Evolutionary conservation across 345 rosid species (phyloP), one percentile per base, ranked within the genome.

Genomic region (Eutrema heterophyllum): DNA sequence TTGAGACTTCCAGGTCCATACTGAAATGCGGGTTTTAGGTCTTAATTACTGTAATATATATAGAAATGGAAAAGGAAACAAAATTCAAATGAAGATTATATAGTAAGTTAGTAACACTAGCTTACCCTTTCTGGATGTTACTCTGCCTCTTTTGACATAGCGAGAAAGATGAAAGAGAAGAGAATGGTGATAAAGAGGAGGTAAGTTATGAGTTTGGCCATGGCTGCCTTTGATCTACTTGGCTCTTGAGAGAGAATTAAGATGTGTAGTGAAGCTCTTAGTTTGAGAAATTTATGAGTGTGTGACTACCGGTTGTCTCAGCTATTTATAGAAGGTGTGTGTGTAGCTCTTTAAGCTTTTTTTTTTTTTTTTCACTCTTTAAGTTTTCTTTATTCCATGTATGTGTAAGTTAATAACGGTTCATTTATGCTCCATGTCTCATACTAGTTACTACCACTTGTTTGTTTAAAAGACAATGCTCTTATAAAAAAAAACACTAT

Each of bases 1-100:
- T 82, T 78, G 54, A 84, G 77, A 64, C 84, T 85, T 60, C 86
- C 84, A 2, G 82, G 58, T 72, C 86, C 89, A 53, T 79, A 85
- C 84, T 84, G 9, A 50, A 67, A 67, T 2, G 1, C 2, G 18
- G 4, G 46, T 56, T 40, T 77, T 18, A 65, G 13, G 5, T 41
- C n/a, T 14, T 33, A n/a, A n/a, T n/a, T n/a, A 49, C 32, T 1
- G 38, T 5, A 35, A 40, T 55, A 30, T 9, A 13, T 14, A 27
- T 48, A 9, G 12, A 44, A 40, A 12, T 7, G 5, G 14, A 4
- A 69, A 67, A 36, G 32, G 29, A n/a, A 36, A 15, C 12, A 35
- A 16, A 12, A 38, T n/a, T 21, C 27, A 61, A 35, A 64, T 18
- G 24, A 58, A 30, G 21, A 27, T 21, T 26, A 53, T 63, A n/a